Evolutionary conservation across 148 eudicot genomes (phyloP).

Genomic region (Amaranthus cruentus): DNA sequence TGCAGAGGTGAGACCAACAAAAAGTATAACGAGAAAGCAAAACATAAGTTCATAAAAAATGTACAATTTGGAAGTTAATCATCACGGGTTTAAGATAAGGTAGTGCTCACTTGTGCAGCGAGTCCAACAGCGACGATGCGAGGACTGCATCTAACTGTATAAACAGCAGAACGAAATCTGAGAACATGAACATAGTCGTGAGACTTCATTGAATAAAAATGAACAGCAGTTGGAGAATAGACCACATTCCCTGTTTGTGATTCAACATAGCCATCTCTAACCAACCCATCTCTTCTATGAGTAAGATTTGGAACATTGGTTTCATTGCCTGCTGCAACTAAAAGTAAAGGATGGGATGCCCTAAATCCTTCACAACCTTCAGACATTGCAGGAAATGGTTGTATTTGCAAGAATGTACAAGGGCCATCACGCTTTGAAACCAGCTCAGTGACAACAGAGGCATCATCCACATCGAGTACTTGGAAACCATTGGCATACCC

Average conservation of each 20-base stretch:
- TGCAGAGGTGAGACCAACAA: too few species aligned
- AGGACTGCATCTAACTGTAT: slow-evolving; percentile 85
- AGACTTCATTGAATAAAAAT: slow-evolving; percentile 81
- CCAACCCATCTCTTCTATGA: slow-evolving; percentile 44
- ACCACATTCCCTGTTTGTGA: slow-evolving; percentile 44
- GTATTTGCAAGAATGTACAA: slow-evolving; percentile 88
- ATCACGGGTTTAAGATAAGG: background rate
- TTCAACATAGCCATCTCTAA: slow-evolving; percentile 45
- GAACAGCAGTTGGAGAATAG: slow-evolving; percentile 70
- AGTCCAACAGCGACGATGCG: slow-evolving; percentile 91
- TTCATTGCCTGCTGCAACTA: slow-evolving; percentile 89
- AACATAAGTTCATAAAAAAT: too few species aligned
- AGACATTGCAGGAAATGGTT: slow-evolving; percentile 56
- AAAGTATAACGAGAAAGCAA: too few species aligned
- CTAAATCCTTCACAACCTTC: slow-evolving; percentile 55
- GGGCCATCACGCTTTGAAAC: slow-evolving; percentile 90
- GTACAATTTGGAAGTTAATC: too few species aligned
- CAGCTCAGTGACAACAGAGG: slow-evolving; percentile 69
- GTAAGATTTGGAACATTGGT: slow-evolving; percentile 44
- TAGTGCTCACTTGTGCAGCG: slow-evolving; percentile 69
- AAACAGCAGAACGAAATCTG: slow-evolving; percentile 75
- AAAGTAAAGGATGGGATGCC: slow-evolving; percentile 70
- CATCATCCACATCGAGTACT: slow-evolving; percentile 92
- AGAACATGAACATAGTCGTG: slow-evolving; percentile 83
- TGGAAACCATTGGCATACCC: slow-evolving; percentile 93